A percentile compares a stretch with the other conserved stretches of the same genome.
Conservation (phyloP, 495 filamentous ascomycete species). For the Stereocaulon alpinum region DNA sequence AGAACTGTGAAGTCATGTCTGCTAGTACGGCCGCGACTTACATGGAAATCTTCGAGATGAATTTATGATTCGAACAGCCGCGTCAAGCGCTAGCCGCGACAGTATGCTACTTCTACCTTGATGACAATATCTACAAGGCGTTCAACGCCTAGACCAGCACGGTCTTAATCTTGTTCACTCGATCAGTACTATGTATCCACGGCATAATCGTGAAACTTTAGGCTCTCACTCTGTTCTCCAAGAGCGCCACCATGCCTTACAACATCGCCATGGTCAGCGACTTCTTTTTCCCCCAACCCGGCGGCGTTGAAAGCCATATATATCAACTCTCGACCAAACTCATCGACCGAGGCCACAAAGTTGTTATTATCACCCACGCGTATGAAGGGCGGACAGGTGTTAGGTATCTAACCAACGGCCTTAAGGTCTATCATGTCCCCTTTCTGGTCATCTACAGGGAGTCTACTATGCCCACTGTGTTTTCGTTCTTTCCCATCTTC, state of each 20-base stretch:
- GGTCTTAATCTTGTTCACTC: too few relatives aligned
- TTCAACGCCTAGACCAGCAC: too few relatives aligned
- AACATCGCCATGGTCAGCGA: constrained; percentile 95
- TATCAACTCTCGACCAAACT: constrained; percentile 95
- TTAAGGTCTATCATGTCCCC: constrained; percentile 96
- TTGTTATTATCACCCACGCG: constrained; percentile 95
- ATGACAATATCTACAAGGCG: too few relatives aligned
- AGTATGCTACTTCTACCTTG: too few relatives aligned
- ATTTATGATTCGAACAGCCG: not conserved
- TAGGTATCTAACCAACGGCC: constrained; percentile 93
- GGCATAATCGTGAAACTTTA: too few relatives aligned
- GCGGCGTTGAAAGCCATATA: constrained; percentile 94
- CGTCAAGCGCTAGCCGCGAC: not conserved
- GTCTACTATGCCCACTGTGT: constrained; percentile 92
- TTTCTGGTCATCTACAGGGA: constrained; percentile 93
- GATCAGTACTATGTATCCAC: too few relatives aligned
- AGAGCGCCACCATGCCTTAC: constrained; percentile 43
- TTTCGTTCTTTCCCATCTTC: constrained; percentile 95
- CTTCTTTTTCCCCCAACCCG: constrained; percentile 96
- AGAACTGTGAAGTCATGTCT: constrained; percentile 34
- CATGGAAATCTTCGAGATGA: not conserved
- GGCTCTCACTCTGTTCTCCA: too few relatives aligned
- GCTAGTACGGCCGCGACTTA: not conserved
- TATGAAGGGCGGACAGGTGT: constrained; percentile 85
- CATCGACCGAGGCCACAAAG: constrained; percentile 94